A percentile compares a stretch with the other conserved stretches of the same genome.
These are phyloP conservation scores for Cercophora scortea DNA, from an alignment of 495 filamentous ascomycete genomes.

Conservation along the genomic window DNA sequence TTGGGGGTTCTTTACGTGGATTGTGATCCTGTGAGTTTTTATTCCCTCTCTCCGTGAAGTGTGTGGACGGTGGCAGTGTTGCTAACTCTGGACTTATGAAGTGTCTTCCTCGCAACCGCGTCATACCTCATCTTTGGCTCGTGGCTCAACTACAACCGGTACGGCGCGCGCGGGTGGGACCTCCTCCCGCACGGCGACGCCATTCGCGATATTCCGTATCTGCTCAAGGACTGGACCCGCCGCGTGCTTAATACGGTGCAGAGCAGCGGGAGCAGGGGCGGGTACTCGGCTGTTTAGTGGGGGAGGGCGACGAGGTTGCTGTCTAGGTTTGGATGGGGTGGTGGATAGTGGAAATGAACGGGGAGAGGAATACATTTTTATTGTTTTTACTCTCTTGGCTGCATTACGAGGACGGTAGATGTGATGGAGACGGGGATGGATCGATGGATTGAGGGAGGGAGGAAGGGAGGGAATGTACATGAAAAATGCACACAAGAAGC, in stretches of 20 bases:
- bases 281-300: conserved; percentile 82
- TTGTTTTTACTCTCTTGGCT: too few species aligned
- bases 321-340: background rate
- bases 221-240: conserved; percentile 80
- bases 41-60: background rate
- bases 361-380: too few species aligned
- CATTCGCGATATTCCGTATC: conserved; percentile 84
- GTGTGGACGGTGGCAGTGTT: conserved; percentile 3
- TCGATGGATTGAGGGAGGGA: too few species aligned
- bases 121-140: conserved; percentile 96
- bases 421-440: too few species aligned
- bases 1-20: conserved; percentile 98
- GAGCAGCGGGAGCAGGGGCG: conserved; percentile 70
- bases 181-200: conserved; percentile 88
- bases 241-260: conserved; percentile 76
- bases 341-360: too few species aligned
- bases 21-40: conserved; percentile 82
- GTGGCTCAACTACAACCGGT: conserved; percentile 98
- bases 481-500: too few species aligned
- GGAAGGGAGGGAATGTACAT: too few species aligned
- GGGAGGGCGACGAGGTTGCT: background rate
- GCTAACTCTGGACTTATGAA: conserved; percentile 22
- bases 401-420: too few species aligned
- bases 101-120: conserved; percentile 76
- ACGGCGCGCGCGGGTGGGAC: conserved; percentile 92